Evolutionary conservation across 1,284 basidiomycete species (phyloP), one percentile per base, ranked within the genome.

Genomic region (Pulveroboletus sp.): DNA sequence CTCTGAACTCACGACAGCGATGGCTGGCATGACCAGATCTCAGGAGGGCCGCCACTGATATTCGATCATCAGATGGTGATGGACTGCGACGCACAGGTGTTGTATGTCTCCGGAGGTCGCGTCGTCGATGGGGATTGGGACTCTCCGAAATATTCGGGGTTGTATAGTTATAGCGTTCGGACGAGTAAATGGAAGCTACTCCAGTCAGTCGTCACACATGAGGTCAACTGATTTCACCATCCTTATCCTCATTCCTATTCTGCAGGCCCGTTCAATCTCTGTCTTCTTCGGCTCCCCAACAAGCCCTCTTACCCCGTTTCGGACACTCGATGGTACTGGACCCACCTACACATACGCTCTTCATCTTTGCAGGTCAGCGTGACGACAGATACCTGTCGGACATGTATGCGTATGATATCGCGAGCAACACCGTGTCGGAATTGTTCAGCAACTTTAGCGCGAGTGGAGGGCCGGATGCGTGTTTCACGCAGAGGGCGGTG

Each of bases 31-130:
- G 21, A 17, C 5, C 57, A 89, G 87, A 67, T 75, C 4, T 77
- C 80, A 9, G 84, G 84, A 12, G 89, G 89, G 1, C 91, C 91
- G 7, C 84, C 86, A 3, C 75, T 92, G 37, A 75, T 92, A 50
- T 90, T 85, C 62, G 91, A 93, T 67, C 91, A 92, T 65, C 87
- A 91, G 66, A 88, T 93, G 82, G 83, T 78, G 40, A 82, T 93
- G 60, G 90, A 93, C 63, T 78, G 79, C 29, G 84, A 88, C 17
- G 74, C 80, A 1, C 88, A 90, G 66, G 78, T 84, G 16, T 68
- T 94, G 19, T 93, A 91, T 60, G 82, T 92, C 12, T 89, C 86
- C 61, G 91, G 91, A 12, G 91, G 91, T 4, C 80, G 86, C 11
- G 76, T 91, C 10, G 81, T 87, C 21, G 85, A 89, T 60, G 82